Base-by-base conservation (phyloP, 352 stramenopile species). In the Phytophthora pistaciae region DNA sequence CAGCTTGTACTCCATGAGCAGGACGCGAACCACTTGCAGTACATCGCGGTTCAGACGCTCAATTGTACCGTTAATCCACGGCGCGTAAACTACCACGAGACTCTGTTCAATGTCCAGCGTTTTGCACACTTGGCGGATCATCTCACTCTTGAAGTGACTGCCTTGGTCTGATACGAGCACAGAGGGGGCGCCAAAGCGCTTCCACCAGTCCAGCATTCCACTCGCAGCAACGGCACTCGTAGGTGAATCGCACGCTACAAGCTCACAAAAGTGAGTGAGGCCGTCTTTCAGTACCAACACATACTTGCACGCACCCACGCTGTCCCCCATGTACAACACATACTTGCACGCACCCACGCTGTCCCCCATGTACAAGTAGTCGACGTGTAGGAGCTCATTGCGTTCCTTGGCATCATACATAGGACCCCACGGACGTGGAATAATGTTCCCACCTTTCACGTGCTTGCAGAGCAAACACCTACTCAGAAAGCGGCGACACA, bases 41-140 rank as follows among this genome's bases (percentile, higher is more conserved):
- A 73, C 16, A 8, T 74, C 70, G 1, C 65, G 29, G 46, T 73
- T 77, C 14, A 77, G 23, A 5, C 64, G 10, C 31, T 77, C 64
- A 4, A 77, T 50, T 5, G 58, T 66, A 14, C 65, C 53, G 13
- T 70, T 67, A 3, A 77, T 57, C 64, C 65, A 77, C 6, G 58
- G 70, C 0, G 50, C 20, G 44, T 72, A 73, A 9, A 50, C 69
- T 5, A 33, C 18, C 3, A 60, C 49, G 14, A 72, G 40, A 48
- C 16, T 20, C 40, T 48, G 40, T 6, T 21, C 13, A 48, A 21
- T 48, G 13, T 6, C 3, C 40, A 48, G 3, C 5, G 3, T 48
- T 5, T 48, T 48, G 14, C 40, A 48, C 40, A 48, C 40, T 48
- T 67, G 36, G 3, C n/a, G 18, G 21, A 72, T 42, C 11, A 68